Conservation (phyloP, 805 yeast genomes). For the Ogataea wickerhamii region DNA sequence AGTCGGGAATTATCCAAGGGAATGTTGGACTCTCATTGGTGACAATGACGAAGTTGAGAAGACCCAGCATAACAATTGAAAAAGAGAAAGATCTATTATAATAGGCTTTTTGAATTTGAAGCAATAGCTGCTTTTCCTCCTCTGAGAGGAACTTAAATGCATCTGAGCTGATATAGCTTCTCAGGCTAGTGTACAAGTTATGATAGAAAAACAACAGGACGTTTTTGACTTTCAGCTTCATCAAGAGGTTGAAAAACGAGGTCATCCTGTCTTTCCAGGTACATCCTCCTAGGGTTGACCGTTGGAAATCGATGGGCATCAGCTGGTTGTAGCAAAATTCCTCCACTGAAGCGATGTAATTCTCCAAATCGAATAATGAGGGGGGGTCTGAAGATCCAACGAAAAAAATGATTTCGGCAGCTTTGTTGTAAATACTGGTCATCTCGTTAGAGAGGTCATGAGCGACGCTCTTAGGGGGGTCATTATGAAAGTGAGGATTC, state of each 20-base stretch:
- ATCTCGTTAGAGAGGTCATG: constrained; percentile 2
- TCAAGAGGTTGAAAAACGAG: constrained; percentile 4
- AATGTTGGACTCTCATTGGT: constrained; percentile 6
- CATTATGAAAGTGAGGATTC: background rate
- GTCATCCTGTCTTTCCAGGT: background rate
- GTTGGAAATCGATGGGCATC: constrained; percentile 7
- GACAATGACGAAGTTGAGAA: constrained; percentile 17
- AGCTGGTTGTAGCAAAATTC: constrained; percentile 10
- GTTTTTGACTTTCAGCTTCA: constrained; percentile 18
- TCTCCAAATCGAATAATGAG: constrained; percentile 15
- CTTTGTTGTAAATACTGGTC: constrained; percentile 4
- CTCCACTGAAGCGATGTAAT: constrained; percentile 18
- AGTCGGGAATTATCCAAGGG: constrained; percentile 22
- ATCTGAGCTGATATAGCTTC: constrained; percentile 10
- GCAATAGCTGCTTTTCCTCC: constrained; percentile 6
- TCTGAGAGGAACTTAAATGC: constrained; percentile 7
- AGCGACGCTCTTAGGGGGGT: background rate
- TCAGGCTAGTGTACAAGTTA: constrained; percentile 12
- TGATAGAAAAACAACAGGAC: constrained; percentile 22
- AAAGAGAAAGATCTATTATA: constrained; percentile 16
- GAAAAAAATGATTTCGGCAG: constrained; percentile 5
- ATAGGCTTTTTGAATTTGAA: constrained; percentile 10
- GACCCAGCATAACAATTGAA: constrained; percentile 18
- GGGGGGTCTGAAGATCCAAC: constrained; percentile 1
- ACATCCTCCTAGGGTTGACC: constrained; percentile 4